A percentile compares a stretch with the other conserved stretches of the same genome.
phyloP scores from a whole-genome alignment of 495 filamentous ascomycete genomes.

The Clavariopsis aquatica region DNA sequence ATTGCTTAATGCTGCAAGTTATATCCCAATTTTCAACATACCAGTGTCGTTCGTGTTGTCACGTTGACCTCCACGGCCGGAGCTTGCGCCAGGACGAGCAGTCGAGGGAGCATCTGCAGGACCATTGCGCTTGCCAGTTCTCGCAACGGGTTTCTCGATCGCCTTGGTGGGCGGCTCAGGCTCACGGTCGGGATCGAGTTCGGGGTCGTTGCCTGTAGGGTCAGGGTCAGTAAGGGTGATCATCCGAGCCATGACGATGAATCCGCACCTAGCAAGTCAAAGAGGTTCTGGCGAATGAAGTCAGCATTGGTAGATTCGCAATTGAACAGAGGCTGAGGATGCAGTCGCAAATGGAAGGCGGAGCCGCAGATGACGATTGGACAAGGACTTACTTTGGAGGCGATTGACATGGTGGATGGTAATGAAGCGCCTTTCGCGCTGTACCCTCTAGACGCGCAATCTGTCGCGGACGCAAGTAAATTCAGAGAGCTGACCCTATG shows the following conservation, averaged over 20 bases:
- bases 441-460: constrained; percentile 38
- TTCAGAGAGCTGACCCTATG: constrained; percentile 36
- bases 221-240: constrained; percentile 4
- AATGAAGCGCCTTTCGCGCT: constrained; percentile 45
- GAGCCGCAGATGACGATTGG: background rate
- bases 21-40: constrained; percentile 12
- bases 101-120: constrained; percentile 64
- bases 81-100: background rate
- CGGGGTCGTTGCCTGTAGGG: constrained; percentile 77
- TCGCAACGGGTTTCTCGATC: constrained; percentile 77
- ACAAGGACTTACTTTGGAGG: constrained; percentile 44
- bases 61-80: constrained; percentile 56
- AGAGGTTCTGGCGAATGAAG: constrained; percentile 44
- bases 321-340: background rate
- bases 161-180: constrained; percentile 78
- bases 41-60: constrained; percentile 30
- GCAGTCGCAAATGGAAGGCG: background rate
- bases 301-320: constrained; percentile 14
- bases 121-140: constrained; percentile 86
- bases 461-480: constrained; percentile 10
- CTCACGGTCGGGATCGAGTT: constrained; percentile 76
- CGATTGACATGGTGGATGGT: constrained; percentile 44
- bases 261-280: constrained; percentile 47
- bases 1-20: background rate
- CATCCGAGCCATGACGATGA: background rate